Conservation (phyloP, 2,329 filamentous ascomycete species). For the Penicillium sp. region DNA sequence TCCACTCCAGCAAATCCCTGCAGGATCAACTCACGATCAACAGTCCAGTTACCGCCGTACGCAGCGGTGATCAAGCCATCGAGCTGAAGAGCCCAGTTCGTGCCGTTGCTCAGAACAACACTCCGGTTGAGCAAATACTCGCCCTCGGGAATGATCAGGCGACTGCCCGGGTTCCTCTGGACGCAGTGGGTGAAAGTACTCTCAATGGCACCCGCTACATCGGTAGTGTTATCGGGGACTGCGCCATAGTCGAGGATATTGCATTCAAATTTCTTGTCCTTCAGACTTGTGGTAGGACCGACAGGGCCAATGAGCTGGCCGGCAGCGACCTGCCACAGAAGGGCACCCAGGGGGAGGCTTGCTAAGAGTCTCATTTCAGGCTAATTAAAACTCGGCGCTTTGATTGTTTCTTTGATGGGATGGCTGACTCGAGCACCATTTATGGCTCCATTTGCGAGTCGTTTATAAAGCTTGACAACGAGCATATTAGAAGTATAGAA, state of each 20-base stretch:
- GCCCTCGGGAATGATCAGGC: constrained; percentile 25
- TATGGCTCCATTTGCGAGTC: background rate
- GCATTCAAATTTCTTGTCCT: constrained; percentile 25
- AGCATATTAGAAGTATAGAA: background rate
- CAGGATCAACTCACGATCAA: constrained; percentile 27
- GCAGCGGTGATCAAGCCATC: constrained; percentile 33
- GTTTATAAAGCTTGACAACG: background rate
- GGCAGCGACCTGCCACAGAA: background rate
- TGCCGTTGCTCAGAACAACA: constrained; percentile 27
- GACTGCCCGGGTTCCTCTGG: constrained; percentile 18
- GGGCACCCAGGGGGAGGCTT: background rate
- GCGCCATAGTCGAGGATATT: constrained; percentile 31
- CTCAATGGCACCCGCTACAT: constrained; percentile 27
- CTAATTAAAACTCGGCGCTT: background rate
- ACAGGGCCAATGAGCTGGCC: constrained; percentile 22
- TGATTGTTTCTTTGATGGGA: background rate
- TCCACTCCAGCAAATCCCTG: constrained; percentile 26
- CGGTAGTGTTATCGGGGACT: constrained; percentile 28
- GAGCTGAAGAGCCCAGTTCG: constrained; percentile 31
- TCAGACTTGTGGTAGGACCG: constrained; percentile 26
- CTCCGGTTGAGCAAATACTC: constrained; percentile 25
- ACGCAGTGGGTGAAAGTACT: constrained; percentile 25
- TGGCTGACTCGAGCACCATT: background rate
- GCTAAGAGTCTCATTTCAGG: background rate
- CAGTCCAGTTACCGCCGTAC: constrained; percentile 26